Evolutionary conservation across 345 rosid genomes (phyloP), one percentile per base, ranked within the genome.

Genomic region (Erysimum cheiranthoides): DNA sequence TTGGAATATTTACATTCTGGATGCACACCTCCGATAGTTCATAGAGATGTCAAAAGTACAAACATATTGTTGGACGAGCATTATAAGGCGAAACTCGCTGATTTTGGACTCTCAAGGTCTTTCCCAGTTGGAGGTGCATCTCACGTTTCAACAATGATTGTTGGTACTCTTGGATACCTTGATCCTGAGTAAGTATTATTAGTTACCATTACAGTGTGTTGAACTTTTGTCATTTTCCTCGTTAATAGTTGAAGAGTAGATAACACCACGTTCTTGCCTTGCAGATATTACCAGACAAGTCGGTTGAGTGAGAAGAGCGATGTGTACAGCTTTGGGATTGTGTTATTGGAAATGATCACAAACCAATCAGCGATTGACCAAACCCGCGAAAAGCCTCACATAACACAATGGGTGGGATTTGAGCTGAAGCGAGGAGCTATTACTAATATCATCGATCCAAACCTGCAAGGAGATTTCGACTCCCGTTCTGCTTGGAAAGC

Each of bases 1-100:
- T 47, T 82, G 54, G 85, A 81, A 57, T 84, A 84, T 35, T 71
- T 86, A 51, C 88, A 82, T 57, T 46, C 69, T 46, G 85, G 90
- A 14, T 81, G 87, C 82, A 82, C 73, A 21, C 86, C 86, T 17
- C 81, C 84, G 0, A 80, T 80, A 47, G 56, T 82, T 68, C 83
- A 84, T 45, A 68, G 87, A 73, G 85, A 86, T 81, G 79, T 84
- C 43, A 86, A 86, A 70, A 65, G 66, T 35, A 43, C 80, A 50
- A 84, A 86, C 68, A 82, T 86, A 66, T 57, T 86, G 31, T 54
- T 84, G 59, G 70, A 60, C 27, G 84, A 84, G 3, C 71, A 74
- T 16, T 73, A 76, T 40, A 83, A 80, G 16, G 84, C 84, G 5
- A 84, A 82, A 42, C 74, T 86, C 4, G 73, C 86, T 1, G 86